Evolutionary conservation across 768 basidiomycete species (phyloP), one percentile per base, ranked within the genome.

Genomic region (Suillus placidus): DNA sequence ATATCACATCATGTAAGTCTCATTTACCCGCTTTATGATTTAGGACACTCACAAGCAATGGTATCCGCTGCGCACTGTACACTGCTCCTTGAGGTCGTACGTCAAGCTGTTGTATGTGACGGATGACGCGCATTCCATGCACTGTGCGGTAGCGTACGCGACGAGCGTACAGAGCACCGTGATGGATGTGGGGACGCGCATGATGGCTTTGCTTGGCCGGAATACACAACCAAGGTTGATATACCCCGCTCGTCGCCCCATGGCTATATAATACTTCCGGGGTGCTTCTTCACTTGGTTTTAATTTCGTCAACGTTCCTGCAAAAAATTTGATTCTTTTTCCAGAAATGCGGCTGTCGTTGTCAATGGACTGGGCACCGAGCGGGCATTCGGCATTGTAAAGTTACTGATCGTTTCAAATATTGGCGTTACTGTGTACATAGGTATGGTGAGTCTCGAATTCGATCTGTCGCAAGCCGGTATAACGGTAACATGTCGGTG

Each of bases 151-250:
- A 26, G 57, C 37, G 1, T 38, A 26, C 8, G 16, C 57, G 16
- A 26, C 16, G 57, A 58, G 57, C 37, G 37, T 16, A 9, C 57
- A 58, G 37, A 58, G 37, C 57, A 58, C 57, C 23, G 23, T 26
- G 37, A 58, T 35, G 57, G 57, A 58, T 26, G 37, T 40, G 37
- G 57, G 57, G 57, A 58, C 9, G 57, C 37, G 57, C 57, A 58
- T 58, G 37, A 23, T 58, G 57, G 14, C 6, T 20, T 34, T 34
- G 6, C 20, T 32, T 34, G 0, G 54, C 20, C 6, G 32, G 18
- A 34, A 34, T 34, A 12, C 1, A 20, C 30, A 54, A 54, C 30
- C 32, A 10, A 55, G 32, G 1, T 10, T 55, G 3, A 55, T 55
- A 55, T 55, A 55, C 54, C 16, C 12, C 32, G 32, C 32, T 16